Conservation (phyloP, 768 basidiomycete species). For the Gloeopeniophorella convolvens region DNA sequence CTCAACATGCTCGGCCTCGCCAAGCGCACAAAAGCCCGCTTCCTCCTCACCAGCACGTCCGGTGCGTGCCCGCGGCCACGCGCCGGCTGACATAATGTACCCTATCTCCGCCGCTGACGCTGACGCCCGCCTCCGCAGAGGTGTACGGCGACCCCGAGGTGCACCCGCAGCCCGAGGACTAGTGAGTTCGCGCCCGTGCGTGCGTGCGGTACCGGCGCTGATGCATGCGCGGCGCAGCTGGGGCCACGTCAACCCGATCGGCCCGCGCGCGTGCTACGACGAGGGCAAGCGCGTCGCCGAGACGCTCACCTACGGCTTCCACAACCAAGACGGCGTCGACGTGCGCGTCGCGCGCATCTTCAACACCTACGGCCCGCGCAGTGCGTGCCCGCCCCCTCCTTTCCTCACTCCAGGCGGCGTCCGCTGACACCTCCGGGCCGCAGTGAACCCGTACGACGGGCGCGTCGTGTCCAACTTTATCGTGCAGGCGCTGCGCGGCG, state of each 20-base stretch:
- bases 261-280: slow-evolving; percentile 98
- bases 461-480: slow-evolving; percentile 99
- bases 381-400: slow-evolving; percentile 35
- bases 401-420: slow-evolving; percentile 10
- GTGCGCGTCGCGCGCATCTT: slow-evolving; percentile 98
- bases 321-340: slow-evolving; percentile 90
- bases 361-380: slow-evolving; percentile 87
- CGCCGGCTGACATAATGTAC: too few relatives aligned
- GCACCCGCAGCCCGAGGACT: slow-evolving; percentile 94
- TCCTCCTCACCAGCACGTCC: slow-evolving; percentile 93
- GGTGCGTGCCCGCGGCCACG: too few relatives aligned
- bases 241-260: slow-evolving; percentile 98
- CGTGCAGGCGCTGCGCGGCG: slow-evolving; percentile 91
- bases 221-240: slow-evolving; percentile 52
- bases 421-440: background rate
- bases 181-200: too few relatives aligned
- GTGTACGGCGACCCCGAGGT: slow-evolving; percentile 98
- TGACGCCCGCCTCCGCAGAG: slow-evolving; percentile 42
- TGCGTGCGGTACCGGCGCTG: too few relatives aligned
- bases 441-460: slow-evolving; percentile 95
- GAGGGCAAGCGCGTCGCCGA: slow-evolving; percentile 99
- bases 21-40: slow-evolving; percentile 94
- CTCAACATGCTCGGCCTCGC: slow-evolving; percentile 98
- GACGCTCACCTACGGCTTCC: slow-evolving; percentile 94
- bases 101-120: background rate